Evolutionary conservation across 495 filamentous ascomycete species (phyloP), one percentile per base, ranked within the genome.

Genomic region (Lasiosphaeriaceae sp.): DNA sequence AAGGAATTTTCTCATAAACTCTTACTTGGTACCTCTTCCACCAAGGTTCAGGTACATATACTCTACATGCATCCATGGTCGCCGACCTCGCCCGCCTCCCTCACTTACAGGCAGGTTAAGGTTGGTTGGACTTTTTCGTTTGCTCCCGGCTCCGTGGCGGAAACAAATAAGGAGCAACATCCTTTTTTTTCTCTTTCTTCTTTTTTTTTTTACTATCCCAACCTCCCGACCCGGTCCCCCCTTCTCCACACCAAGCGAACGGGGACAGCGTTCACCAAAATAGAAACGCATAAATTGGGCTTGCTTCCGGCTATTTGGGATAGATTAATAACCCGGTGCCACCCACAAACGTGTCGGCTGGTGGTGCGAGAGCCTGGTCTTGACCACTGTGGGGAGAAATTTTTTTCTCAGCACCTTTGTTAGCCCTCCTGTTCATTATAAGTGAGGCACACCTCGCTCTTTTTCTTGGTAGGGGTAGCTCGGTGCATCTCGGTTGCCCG

Each of bases 261-360:
- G 26, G 54, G 47, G n/a, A 57, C 29, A n/a, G 46, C 31, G 45
- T 41, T 47, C 54, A 62, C 63, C 50, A 68, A 68, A 68, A 68
- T 66, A 66, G 63, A 55, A 61, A n/a, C 57, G 55, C 57, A 62
- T 60, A 66, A 47, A 66, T 61, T 65, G 59, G 43, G 20, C 8
- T 55, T 48, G 26, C 53, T 61, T 29, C 56, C 66, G 63, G 66
- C 61, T 66, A 64, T 66, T 60, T 61, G 52, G 35, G 19, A 60
- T 58, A 65, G 47, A 62, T 64, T 63, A 57, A 57, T 63, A 57
- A 57, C 39, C 54, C 55, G 57, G 57, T 61, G 55, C 62, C 47
- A 62, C 62, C 51, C 14, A 4, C 52, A 29, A 21, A 45, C 46
- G 31, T 48, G 26, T 44, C 11, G 41, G 47, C 31, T 34, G 52